Base-by-base conservation (phyloP, 495 filamentous ascomycete genomes). In the Xylaria cubensis region DNA sequence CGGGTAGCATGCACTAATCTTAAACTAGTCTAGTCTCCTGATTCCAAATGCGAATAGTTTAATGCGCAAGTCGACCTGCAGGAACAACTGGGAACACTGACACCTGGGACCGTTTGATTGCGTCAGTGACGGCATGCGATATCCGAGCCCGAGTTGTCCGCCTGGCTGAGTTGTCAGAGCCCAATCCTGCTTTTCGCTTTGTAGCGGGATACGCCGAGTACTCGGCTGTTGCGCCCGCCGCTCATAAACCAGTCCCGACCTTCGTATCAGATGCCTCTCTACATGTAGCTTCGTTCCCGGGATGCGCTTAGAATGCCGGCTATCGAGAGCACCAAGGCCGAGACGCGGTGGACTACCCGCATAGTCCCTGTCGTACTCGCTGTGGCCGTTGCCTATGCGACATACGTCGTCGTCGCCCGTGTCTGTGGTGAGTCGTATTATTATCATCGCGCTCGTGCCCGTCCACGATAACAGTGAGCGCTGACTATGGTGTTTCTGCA, bases 331-430 rank as follows among this genome's bases (percentile, higher is more conserved):
- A 76, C 73, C 39, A 80, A 79, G 72, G 67, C 83, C 59, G 81
- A 72, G 50, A 83, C 83, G 74, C 81, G 84, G 67, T 86, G 84
- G 84, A 78, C 76, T 46, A 83, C 83, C 64, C 84, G 83, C 46
- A 70, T 80, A 64, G 80, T 86, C 39, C 82, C 82, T 1, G 26
- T 82, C 13, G 19, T 85, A 34, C 78, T 86, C n/a, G 75, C 76
- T 8, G 82, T 74, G 44, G 75, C 73, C 46, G 75, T 81, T 55
- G 81, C 77, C 50, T 83, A 82, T 68, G 74, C 80, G 19, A 84
- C 80, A 12, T 86, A 82, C 69, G 81, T 77, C 13, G 71, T 82
- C n/a, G 81, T 83, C 50, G 81, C 77, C 26, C 80, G 80, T 24
- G 81, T 84, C 39, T 86, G 83, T 59, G 36, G 84, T 86, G 74